A percentile compares a stretch with the other conserved stretches of the same genome.
Conservation (phyloP, 2,329 filamentous ascomycete species). For the Pestalotiopsis sp. region DNA sequence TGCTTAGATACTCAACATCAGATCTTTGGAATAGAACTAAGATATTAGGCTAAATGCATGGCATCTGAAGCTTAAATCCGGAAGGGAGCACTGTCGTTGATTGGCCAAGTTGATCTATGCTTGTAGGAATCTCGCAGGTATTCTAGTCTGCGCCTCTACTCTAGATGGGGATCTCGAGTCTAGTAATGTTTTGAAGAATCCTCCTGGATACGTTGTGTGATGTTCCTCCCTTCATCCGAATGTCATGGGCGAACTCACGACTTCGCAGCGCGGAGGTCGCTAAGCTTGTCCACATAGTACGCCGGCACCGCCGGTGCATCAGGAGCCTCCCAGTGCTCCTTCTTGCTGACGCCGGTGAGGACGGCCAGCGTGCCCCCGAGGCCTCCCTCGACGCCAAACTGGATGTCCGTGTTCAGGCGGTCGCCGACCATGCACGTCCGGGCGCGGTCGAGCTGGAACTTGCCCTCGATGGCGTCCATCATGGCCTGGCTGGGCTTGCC, state of each 20-base stretch:
- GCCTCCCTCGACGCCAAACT: slow-evolving; percentile 88
- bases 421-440: slow-evolving; percentile 96
- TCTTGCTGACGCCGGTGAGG: slow-evolving; percentile 83
- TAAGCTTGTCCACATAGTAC: slow-evolving; percentile 82
- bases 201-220: background rate
- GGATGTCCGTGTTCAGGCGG: slow-evolving; percentile 90
- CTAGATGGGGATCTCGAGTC: background rate
- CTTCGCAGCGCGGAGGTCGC: slow-evolving; percentile 61
- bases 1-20: background rate
- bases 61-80: background rate
- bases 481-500: slow-evolving; percentile 98
- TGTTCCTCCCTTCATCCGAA: background rate
- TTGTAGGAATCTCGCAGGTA: background rate
- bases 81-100: background rate
- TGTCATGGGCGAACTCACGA: background rate
- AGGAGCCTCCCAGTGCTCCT: slow-evolving; percentile 76
- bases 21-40: background rate
- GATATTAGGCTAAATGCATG: background rate
- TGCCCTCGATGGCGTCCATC: slow-evolving; percentile 98
- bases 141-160: background rate
- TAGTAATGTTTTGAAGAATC: background rate
- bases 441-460: slow-evolving; percentile 82
- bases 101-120: background rate
- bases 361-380: slow-evolving; percentile 91
- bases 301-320: slow-evolving; percentile 70